phyloP scores from a whole-genome alignment of 495 filamentous ascomycete genomes.

The Xylaria longipes region DNA sequence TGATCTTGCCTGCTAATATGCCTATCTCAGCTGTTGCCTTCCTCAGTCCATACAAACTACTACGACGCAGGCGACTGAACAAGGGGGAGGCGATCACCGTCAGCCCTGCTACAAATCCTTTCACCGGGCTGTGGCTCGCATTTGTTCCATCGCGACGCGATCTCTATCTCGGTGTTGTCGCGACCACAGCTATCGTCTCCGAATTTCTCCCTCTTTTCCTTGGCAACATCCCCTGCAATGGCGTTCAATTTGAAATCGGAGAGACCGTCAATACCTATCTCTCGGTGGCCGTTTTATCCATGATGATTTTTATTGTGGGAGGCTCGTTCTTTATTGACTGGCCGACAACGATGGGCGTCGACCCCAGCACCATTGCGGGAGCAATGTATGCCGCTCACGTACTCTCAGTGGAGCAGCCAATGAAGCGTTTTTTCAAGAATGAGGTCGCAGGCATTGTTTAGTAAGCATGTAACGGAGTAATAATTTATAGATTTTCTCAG shows the following conservation, averaged over 20 bases:
- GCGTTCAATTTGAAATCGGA: conserved; percentile 32
- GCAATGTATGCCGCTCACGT: conserved; percentile 37
- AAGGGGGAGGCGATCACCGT: conserved; percentile 30
- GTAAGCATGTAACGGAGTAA: neutral
- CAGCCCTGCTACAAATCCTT: conserved; percentile 39
- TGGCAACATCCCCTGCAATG: conserved; percentile 38
- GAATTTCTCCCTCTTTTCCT: conserved; percentile 43
- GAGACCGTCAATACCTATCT: conserved; percentile 38
- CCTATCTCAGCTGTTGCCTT: conserved; percentile 34
- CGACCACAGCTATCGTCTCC: conserved; percentile 34
- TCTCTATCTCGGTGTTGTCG: conserved; percentile 35
- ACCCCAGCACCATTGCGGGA: conserved; percentile 43
- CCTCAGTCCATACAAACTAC: conserved; percentile 35
- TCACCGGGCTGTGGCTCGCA: conserved; percentile 36
- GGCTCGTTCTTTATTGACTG: conserved; percentile 40
- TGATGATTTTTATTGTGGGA: conserved; percentile 39
- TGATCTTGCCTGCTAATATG: conserved; percentile 17
- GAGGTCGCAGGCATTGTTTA: neutral
- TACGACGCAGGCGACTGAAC: conserved; percentile 27
- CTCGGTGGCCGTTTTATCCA: conserved; percentile 32
- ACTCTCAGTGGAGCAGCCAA: conserved; percentile 16
- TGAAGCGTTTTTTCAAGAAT: conserved; percentile 14
- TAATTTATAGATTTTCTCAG: neutral
- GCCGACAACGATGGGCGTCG: conserved; percentile 40
- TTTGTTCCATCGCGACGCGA: conserved; percentile 31